These are phyloP conservation scores for Mortierella sp. DNA, from an alignment of 371 early-diverging fungal genomes.

Conservation along the genomic window DNA sequence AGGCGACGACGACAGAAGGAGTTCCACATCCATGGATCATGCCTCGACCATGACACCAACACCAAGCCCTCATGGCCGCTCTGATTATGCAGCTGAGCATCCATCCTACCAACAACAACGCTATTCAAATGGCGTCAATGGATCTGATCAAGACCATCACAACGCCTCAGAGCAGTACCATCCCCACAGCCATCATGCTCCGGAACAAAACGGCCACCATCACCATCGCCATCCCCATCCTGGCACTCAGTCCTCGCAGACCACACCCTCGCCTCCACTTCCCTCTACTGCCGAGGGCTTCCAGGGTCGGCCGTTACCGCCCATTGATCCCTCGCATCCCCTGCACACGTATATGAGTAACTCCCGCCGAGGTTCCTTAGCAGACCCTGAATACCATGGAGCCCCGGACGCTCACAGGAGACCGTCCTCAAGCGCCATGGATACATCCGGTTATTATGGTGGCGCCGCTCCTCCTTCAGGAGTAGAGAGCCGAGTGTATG, in stretches of 20 bases:
- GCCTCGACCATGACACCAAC: slow-evolving; percentile 19
- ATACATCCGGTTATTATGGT: slow-evolving; percentile 9
- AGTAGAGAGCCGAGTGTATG: not conserved
- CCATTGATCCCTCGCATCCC: slow-evolving; percentile 52
- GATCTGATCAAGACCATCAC: slow-evolving; percentile 13
- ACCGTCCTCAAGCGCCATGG: slow-evolving; percentile 9
- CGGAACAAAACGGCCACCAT: slow-evolving; percentile 16
- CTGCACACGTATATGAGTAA: slow-evolving; percentile 47
- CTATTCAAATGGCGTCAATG: slow-evolving; percentile 11
- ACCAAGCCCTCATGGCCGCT: slow-evolving; percentile 15
- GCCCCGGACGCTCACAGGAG: slow-evolving; percentile 22
- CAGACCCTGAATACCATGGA: slow-evolving; percentile 27
- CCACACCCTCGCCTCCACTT: slow-evolving; percentile 29
- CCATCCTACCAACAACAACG: slow-evolving; percentile 1
- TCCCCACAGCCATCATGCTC: slow-evolving; percentile 9
- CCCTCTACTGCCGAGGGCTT: slow-evolving; percentile 37
- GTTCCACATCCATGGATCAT: slow-evolving; percentile 9
- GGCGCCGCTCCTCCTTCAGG: not conserved
- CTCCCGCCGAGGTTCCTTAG: slow-evolving; percentile 43
- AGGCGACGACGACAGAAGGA: slow-evolving; percentile 1
- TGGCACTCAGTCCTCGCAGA: slow-evolving; percentile 10
- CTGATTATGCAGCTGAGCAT: not conserved
- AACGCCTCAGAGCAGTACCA: slow-evolving; percentile 6
- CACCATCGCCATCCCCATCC: not conserved
- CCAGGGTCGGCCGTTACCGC: slow-evolving; percentile 43